Evolutionary conservation across 139 green algal genomes (phyloP).

Genomic region (Volvox reticuliferus): DNA sequence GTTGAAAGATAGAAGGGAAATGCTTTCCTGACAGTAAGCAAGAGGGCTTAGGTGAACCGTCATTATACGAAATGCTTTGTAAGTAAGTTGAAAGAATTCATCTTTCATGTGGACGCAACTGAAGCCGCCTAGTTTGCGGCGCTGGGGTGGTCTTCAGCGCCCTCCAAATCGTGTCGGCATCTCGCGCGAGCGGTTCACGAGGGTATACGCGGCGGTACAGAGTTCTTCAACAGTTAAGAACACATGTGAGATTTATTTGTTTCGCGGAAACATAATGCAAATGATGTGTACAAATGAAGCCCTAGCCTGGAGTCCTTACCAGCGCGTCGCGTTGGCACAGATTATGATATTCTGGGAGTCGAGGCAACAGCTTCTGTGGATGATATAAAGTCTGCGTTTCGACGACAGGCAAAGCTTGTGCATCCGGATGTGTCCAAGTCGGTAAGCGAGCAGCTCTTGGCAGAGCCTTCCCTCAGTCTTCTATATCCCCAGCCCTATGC

Average conservation of each 20-base stretch:
- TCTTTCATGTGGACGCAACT: background rate
- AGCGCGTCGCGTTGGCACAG: background rate
- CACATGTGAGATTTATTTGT: background rate
- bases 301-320: background rate
- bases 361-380: background rate
- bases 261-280: background rate
- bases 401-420: slow-evolving; percentile 3
- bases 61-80: no score
- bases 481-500: no score
- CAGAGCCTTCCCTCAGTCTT: no score
- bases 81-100: no score
- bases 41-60: no score
- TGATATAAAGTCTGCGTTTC: slow-evolving; percentile 29
- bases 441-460: background rate
- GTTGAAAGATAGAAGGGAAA: no score
- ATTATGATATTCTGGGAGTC: slow-evolving; percentile 39
- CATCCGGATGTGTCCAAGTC: slow-evolving; percentile 36
- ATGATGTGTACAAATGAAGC: background rate
- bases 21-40: no score
- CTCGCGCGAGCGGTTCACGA: background rate
- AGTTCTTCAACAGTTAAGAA: background rate
- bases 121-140: background rate
- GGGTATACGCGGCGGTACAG: background rate
- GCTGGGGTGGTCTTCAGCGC: background rate
- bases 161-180: background rate